Percentiles rank a stretch among this genome's conserved stretches.
Evolutionary conservation across 352 stramenopile species (phyloP).

Genomic region (Elongisporangium prolatum): DNA sequence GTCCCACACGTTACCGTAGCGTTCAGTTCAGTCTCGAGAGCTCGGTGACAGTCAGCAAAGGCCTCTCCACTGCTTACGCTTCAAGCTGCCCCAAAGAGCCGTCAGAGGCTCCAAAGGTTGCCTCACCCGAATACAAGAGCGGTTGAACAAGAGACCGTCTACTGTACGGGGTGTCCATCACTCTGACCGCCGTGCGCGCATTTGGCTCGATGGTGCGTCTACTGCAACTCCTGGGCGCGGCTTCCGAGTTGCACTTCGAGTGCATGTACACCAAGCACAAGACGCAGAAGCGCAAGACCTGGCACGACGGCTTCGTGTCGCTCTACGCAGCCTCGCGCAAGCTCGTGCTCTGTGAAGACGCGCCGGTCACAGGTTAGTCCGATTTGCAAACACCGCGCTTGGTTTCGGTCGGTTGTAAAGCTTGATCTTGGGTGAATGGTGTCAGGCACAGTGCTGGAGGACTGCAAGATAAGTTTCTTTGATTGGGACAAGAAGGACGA

Average conservation of each 20-base stretch:
- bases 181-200: not conserved
- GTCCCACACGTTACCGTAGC: not conserved
- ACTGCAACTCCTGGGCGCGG: conserved; percentile 39
- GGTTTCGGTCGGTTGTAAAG: not conserved
- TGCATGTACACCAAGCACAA: conserved; percentile 89
- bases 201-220: conserved; percentile 43
- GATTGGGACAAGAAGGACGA: conserved; percentile 67
- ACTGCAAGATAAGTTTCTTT: conserved; percentile 37
- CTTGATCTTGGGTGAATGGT: not conserved
- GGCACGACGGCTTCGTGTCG: conserved; percentile 70
- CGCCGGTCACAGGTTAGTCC: conserved; percentile 23
- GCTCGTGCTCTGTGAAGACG: conserved; percentile 59
- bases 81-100: not conserved
- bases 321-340: conserved; percentile 38
- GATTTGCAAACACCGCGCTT: too few relatives aligned
- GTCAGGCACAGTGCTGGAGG: conserved; percentile 51
- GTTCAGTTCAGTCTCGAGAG: not conserved
- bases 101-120: not conserved
- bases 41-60: not conserved
- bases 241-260: conserved; percentile 46
- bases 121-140: conserved; percentile 1
- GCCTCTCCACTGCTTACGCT: not conserved
- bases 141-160: not conserved
- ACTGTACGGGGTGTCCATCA: not conserved
- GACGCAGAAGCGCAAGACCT: conserved; percentile 81